These are phyloP conservation scores for Sicyos baderoa DNA, from an alignment of 306 rosid species.

Conservation along the genomic window DNA sequence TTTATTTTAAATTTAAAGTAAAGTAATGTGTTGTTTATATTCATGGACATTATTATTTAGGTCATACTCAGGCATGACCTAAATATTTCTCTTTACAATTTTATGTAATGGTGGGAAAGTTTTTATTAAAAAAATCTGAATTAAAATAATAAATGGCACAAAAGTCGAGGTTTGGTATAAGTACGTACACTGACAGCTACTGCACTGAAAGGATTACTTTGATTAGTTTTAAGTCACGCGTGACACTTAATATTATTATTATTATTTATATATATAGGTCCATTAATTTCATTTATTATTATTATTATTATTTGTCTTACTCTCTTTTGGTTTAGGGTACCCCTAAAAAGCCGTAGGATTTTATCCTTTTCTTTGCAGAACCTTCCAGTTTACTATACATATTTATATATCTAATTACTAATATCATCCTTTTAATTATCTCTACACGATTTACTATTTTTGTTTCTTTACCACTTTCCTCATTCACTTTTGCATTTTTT, in stretches of 20 bases:
- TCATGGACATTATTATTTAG: too few species aligned
- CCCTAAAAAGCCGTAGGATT: neutral
- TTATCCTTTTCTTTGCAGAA: neutral
- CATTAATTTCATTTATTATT: neutral
- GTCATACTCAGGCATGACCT: too few species aligned
- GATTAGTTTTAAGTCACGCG: conserved; percentile 17
- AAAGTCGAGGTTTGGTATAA: neutral
- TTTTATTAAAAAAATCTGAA: too few species aligned
- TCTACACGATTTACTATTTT: too few species aligned
- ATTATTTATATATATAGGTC: neutral
- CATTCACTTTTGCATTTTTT: too few species aligned
- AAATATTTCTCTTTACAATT: too few species aligned
- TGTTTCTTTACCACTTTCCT: too few species aligned
- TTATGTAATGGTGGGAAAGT: too few species aligned
- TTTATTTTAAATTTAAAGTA: too few species aligned
- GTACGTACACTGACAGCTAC: neutral
- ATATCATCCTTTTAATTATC: too few species aligned
- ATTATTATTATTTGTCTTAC: neutral
- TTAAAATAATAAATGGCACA: neutral
- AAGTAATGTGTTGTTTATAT: too few species aligned
- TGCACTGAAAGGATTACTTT: conserved; percentile 1
- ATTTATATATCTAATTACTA: too few species aligned
- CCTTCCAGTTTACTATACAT: neutral
- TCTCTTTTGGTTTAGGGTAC: neutral
- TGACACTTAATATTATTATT: neutral